Evolutionary conservation across 2,329 filamentous ascomycete genomes (phyloP).

Genomic region (Phialophora tarda): DNA sequence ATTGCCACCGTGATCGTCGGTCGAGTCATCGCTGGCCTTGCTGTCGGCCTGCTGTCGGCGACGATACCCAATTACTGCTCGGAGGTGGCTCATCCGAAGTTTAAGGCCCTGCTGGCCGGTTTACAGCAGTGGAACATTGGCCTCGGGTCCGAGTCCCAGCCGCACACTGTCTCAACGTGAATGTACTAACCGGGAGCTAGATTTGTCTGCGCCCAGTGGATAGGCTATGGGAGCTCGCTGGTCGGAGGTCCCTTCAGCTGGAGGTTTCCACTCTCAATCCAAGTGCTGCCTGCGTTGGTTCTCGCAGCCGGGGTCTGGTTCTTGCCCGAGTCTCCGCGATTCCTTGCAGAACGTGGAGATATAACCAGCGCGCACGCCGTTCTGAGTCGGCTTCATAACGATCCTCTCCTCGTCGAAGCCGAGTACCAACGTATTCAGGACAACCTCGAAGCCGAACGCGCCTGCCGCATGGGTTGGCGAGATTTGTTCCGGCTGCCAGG

Average conservation of each 20-base stretch:
- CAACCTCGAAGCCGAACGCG: conserved; percentile 47
- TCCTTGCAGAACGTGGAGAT: conserved; percentile 48
- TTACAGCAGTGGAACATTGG: conserved; percentile 55
- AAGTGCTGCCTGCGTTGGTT: conserved; percentile 50
- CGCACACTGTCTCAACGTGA: not conserved
- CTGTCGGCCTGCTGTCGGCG: conserved; percentile 56
- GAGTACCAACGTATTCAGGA: conserved; percentile 52
- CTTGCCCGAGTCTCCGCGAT: conserved; percentile 43
- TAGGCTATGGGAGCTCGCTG: conserved; percentile 45
- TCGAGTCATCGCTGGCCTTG: conserved; percentile 57
- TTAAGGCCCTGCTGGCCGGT: conserved; percentile 50
- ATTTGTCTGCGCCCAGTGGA: conserved; percentile 46
- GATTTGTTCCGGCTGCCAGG: conserved; percentile 52
- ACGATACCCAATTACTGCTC: conserved; percentile 56
- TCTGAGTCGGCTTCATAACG: conserved; percentile 44
- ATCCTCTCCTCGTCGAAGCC: conserved; percentile 47
- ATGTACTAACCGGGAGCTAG: conserved; percentile 5
- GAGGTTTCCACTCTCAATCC: conserved; percentile 45
- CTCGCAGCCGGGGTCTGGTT: conserved; percentile 46
- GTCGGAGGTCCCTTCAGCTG: conserved; percentile 42
- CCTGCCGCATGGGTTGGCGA: conserved; percentile 46
- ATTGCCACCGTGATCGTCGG: conserved; percentile 57
- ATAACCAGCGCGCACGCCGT: conserved; percentile 45
- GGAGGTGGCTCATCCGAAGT: conserved; percentile 49
- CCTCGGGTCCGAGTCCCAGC: conserved; percentile 44